These are phyloP conservation scores for Bruguiera gymnorhiza DNA, from an alignment of 345 rosid genomes.

Conservation along the genomic window DNA sequence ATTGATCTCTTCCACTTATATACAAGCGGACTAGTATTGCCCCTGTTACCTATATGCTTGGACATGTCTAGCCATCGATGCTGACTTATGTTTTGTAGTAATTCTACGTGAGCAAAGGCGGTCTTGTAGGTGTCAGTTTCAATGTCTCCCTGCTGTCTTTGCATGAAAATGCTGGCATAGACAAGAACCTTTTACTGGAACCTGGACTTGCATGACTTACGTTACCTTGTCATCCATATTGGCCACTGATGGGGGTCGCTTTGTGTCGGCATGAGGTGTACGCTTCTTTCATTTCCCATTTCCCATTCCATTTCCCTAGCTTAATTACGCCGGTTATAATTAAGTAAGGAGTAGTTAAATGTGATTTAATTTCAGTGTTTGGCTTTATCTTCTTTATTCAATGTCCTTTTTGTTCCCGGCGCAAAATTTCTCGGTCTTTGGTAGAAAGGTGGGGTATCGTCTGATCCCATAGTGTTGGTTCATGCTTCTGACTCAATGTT, in stretches of 20 bases:
- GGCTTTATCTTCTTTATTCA: too few relatives aligned
- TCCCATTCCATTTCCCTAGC: too few relatives aligned
- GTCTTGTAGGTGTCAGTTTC: slow-evolving; percentile 37
- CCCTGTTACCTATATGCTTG: background rate
- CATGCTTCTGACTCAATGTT: too few relatives aligned
- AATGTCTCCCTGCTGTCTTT: slow-evolving; percentile 37
- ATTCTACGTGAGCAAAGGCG: slow-evolving; percentile 28
- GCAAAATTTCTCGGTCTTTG: too few relatives aligned
- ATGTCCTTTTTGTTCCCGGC: too few relatives aligned
- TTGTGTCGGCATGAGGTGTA: slow-evolving; percentile 1
- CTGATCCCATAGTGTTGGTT: too few relatives aligned
- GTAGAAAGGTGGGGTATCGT: too few relatives aligned
- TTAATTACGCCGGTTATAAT: too few relatives aligned
- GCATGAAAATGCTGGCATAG: slow-evolving; percentile 26
- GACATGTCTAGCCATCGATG: slow-evolving; percentile 23
- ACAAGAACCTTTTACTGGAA: slow-evolving; percentile 1
- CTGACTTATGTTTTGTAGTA: slow-evolving; percentile 41
- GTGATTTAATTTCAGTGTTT: too few relatives aligned
- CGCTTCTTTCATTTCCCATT: too few relatives aligned
- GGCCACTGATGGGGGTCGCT: slow-evolving; percentile 3
- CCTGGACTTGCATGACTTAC: background rate
- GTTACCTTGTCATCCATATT: background rate
- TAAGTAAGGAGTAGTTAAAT: too few relatives aligned
- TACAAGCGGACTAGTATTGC: slow-evolving; percentile 12
- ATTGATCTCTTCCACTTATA: slow-evolving; percentile 24